These are phyloP conservation scores for Diutina siamensis DNA, from an alignment of 1,139 yeast genomes.

Conservation along the genomic window DNA sequence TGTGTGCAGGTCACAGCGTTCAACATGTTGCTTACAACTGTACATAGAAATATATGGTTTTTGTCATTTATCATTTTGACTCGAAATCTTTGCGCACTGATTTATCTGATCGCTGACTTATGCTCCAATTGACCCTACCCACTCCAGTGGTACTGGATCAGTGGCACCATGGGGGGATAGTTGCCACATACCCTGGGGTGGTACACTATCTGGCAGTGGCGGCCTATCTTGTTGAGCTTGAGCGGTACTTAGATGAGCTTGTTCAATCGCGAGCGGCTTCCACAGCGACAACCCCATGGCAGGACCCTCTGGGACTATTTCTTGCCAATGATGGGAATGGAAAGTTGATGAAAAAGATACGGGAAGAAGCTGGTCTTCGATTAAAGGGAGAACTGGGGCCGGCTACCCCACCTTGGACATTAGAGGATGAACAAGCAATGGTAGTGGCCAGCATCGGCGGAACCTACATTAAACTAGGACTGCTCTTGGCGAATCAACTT, in stretches of 20 bases:
- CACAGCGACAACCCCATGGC: background rate
- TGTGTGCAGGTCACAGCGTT: slow-evolving; percentile 3
- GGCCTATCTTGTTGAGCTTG: background rate
- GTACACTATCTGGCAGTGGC: background rate
- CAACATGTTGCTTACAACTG: slow-evolving; percentile 1
- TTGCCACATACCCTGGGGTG: background rate
- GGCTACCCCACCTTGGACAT: background rate
- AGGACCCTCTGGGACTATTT: background rate
- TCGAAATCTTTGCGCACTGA: too few species aligned
- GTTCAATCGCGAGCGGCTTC: background rate
- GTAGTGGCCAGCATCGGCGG: background rate
- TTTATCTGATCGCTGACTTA: too few species aligned
- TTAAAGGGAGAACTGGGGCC: too few species aligned
- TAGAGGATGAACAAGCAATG: background rate
- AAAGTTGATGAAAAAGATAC: too few species aligned
- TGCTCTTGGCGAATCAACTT: background rate
- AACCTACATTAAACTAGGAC: background rate
- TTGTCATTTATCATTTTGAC: too few species aligned
- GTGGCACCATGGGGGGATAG: background rate
- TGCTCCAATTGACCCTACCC: too few species aligned
- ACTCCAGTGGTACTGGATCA: background rate
- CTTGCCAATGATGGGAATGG: background rate
- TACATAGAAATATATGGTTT: background rate
- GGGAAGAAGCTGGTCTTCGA: too few species aligned
- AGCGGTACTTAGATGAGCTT: background rate